Evolutionary conservation across 2,329 filamentous ascomycete species (phyloP), one percentile per base, ranked within the genome.

Genomic region (Delphinella strobiligena): DNA sequence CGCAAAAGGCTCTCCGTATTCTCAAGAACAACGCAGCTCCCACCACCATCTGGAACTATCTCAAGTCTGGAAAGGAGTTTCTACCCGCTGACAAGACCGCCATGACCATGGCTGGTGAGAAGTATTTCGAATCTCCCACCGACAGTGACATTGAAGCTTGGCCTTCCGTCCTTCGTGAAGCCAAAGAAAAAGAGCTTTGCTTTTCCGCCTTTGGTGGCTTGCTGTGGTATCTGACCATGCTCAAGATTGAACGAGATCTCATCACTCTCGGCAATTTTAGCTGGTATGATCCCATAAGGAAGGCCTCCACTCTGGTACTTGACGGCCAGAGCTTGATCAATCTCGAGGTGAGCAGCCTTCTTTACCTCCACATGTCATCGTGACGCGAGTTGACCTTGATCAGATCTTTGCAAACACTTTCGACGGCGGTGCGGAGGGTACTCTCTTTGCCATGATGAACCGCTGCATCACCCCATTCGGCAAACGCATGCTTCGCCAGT

Each of bases 311-410:
- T 19, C 67, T 98, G 33, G 82, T 98, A 8, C 72, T 98, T 1
- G 91, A 98, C 51, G 91, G 91, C 1, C 91, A 98, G 57, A 96
- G 88, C 16, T 69, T 98, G 50, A 93, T 93, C 67, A 98, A 98
- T 54, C 77, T 98, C n/a, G 91, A 98, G 31, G 37, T 31, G 22
- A 35, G 31, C 11, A 32, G 4, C 19, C n/a, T n/a, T n/a, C n/a
- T n/a, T n/a, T n/a, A 31, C 4, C 9, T 3, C 5, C n/a, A 19
- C n/a, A 10, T 15, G 4, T 2, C 8, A 2, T 19, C 8, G 2
- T 17, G 4, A 15, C 10, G 16, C 34, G 16, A 9, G 12, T 17
- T 40, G 7, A 31, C 4, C 12, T 16, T 2, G 7, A 14, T 19
- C 24, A 40, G 57, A 75, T 98, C 4, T 98, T 98, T 51, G 75